Base-by-base conservation (phyloP, 108 stramenopile species). In the Aureococcus anophagefferens region DNA sequence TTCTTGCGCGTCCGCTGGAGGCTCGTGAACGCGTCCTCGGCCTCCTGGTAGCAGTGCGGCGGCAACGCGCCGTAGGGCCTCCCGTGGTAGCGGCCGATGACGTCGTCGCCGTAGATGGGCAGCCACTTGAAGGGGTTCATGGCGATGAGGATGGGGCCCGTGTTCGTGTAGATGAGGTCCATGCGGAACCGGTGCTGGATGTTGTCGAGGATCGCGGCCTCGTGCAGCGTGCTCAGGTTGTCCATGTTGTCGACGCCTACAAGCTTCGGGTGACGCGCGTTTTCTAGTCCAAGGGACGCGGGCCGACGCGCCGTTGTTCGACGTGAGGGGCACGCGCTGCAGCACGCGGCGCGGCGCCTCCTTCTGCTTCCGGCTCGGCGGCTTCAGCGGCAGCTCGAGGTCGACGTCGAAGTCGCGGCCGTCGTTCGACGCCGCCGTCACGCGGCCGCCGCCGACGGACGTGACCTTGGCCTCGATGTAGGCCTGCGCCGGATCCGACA, bases 41-140 rank as follows among this genome's bases (percentile, higher is more conserved):
- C 72, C 40, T 73, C 72, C 67, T 73, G 72, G 65, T 46, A 73
- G 40, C 66, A 67, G 37, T 73, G 72, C 16, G 72, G 74, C 36
- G 74, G 74, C 35, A 71, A 33, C 7, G 7, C 25, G 28, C 72
- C 72, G 51, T 73, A 66, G 25, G 72, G 66, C 17, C 30, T 28
- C 33, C 66, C 66, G 21, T 35, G 9, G 63, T 73, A 73, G 28
- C 37, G 62, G 15, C 46, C 28, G 21, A 70, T 45, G 28, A 65
- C 36, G 32, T 75, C 70, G 35, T 68, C 32, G 25, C 68, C 63
- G 37, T 75, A 75, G 37, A 75, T 71, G 46, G 46, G 59, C 29
- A 75, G 74, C 67, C 68, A 51, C 64, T 72, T 72, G 71, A 72
- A 72, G 4, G 71, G 71, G 46, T 72, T 72, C 32, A 72, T 66